Base-by-base conservation (phyloP, 2,329 filamentous ascomycete genomes). In the Didymosphaeria variabile region DNA sequence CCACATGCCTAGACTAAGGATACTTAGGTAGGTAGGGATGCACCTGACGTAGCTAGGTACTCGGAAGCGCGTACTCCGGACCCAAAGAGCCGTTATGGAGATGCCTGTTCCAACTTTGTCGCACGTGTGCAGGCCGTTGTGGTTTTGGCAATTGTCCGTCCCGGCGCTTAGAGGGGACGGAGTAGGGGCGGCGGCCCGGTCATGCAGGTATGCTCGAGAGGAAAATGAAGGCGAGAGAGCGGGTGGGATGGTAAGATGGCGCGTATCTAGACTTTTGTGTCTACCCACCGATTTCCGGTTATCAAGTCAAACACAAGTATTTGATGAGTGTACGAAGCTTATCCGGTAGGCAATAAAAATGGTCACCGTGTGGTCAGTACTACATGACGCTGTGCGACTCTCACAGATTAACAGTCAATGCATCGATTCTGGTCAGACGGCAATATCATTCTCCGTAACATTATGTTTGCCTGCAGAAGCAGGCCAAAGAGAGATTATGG, bases 401-500 rank as follows among this genome's bases (percentile, higher is more conserved):
- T 17, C 21, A 13, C 3, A 21, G 26, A 32, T 17, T 26, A 34
- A n/a, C 50, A 29, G 42, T 13, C 21, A 50, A 45, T 38, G 53
- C 57, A 50, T 57, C 40, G 57, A n/a, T 23, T 55, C 60, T 58
- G 53, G 42, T 38, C 54, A 29, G 31, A 56, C 54, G 13, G 7
- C 31, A 31, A 31, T 7, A 21, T 21, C 19, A 32, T 49, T 29
- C 17, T 60, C 57, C 53, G 61, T 66, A 59, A 60, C 62, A 67
- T 69, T 60, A 57, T 36, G 38, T 63, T 59, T 47, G 59, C 40
- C 64, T 69, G 72, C 69, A 74, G 57, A 49, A 57, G 50, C 61
- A 61, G 67, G 69, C 58, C 60, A 63, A 67, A 42, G 64, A 45
- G 59, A 58, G 74, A 71, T 75, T 67, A 75, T 72, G 70, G 72